Percentiles rank a stretch among this genome's conserved stretches.
phyloP scores from a whole-genome alignment of 495 filamentous ascomycete genomes.

The Glutinoglossum americanum region DNA sequence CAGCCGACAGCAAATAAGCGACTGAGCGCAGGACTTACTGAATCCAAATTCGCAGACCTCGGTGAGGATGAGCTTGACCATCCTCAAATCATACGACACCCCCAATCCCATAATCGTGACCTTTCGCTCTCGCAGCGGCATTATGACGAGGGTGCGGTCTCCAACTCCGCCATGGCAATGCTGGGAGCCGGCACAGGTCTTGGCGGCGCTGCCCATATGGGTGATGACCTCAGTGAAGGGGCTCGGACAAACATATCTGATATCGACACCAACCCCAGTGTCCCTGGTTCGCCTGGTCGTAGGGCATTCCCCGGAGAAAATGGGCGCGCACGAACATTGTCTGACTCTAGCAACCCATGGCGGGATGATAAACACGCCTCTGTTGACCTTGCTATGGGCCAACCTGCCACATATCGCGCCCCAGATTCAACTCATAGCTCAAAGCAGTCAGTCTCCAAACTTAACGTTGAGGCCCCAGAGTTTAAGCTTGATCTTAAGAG shows the following conservation, averaged over 20 bases:
- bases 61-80: not conserved
- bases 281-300: slow-evolving; percentile 34
- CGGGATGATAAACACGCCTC: slow-evolving; percentile 18
- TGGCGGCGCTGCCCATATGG: not conserved
- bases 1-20: not conserved
- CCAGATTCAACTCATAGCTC: slow-evolving; percentile 28
- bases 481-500: slow-evolving; percentile 60
- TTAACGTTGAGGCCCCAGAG: slow-evolving; percentile 74
- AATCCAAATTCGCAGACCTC: not conserved
- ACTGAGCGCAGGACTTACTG: not conserved
- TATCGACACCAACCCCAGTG: slow-evolving; percentile 56
- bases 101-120: slow-evolving; percentile 36
- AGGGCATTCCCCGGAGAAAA: slow-evolving; percentile 11
- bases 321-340: slow-evolving; percentile 15
- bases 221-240: slow-evolving; percentile 1
- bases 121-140: slow-evolving; percentile 33
- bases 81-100: slow-evolving; percentile 27
- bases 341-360: slow-evolving; percentile 29
- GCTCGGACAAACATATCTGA: slow-evolving; percentile 35
- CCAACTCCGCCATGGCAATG: slow-evolving; percentile 1
- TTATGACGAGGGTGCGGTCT: slow-evolving; percentile 17
- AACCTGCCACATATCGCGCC: slow-evolving; percentile 5
- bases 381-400: slow-evolving; percentile 12
- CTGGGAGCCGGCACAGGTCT: slow-evolving; percentile 7
- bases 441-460: slow-evolving; percentile 43